Evolutionary conservation across 495 filamentous ascomycete genomes (phyloP).

Genomic region (Evernia prunastri): DNA sequence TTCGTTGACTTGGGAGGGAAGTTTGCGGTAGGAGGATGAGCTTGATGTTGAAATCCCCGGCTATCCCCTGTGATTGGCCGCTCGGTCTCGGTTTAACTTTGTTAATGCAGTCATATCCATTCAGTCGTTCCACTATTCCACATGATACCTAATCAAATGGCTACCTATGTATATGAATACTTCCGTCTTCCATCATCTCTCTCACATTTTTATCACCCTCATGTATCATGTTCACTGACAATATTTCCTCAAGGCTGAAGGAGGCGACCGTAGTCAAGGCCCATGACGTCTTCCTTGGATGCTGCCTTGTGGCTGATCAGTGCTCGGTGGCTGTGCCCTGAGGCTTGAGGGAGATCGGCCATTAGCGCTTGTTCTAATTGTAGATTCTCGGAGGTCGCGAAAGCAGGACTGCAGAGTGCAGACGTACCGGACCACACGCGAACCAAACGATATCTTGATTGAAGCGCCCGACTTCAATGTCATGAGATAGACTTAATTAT

Average conservation of each 20-base stretch:
- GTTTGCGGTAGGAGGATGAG: constrained; percentile 28
- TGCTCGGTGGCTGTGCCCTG: constrained; percentile 15
- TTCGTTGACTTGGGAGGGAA: constrained; percentile 31
- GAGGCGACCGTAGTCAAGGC: background rate
- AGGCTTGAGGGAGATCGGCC: constrained; percentile 8
- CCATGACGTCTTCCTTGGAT: background rate
- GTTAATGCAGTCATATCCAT: background rate
- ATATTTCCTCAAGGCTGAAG: background rate
- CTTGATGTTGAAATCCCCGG: constrained; percentile 34
- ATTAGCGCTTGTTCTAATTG: constrained; percentile 17
- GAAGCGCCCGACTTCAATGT: constrained; percentile 6
- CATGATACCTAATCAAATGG: background rate
- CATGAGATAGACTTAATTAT: background rate
- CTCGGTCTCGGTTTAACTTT: constrained; percentile 10
- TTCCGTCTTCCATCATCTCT: background rate
- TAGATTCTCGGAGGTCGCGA: constrained; percentile 16
- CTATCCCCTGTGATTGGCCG: constrained; percentile 35
- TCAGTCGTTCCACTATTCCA: background rate
- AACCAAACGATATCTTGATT: constrained; percentile 1
- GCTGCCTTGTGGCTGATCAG: constrained; percentile 8
- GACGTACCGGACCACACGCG: constrained; percentile 3
- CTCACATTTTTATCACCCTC: too few species aligned
- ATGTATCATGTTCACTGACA: too few species aligned
- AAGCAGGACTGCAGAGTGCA: constrained; percentile 7
- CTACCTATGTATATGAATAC: background rate